Evolutionary conservation across 148 eudicot genomes (phyloP).

Genomic region (Chenopodium suecicum): DNA sequence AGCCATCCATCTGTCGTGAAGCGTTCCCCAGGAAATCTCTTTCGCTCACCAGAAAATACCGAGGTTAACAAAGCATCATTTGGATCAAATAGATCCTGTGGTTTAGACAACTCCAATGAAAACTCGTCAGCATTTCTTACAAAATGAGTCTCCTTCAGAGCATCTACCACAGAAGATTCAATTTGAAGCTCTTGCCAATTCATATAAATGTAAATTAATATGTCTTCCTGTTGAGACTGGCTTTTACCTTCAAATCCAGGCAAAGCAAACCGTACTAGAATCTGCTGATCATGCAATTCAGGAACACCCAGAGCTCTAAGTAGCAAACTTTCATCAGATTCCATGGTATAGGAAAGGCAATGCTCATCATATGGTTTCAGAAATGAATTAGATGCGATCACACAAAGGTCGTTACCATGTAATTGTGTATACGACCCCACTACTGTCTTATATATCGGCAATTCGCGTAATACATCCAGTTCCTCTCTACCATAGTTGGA

Average conservation of each 20-base stretch:
- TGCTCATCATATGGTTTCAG: conserved; percentile 77
- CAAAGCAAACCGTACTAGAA: conserved; percentile 77
- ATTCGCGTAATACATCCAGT: conserved; percentile 69
- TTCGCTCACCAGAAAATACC: conserved; percentile 79
- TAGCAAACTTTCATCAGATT: conserved; percentile 58
- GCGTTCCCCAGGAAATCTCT: conserved; percentile 91
- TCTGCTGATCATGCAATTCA: conserved; percentile 76
- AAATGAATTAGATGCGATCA: conserved; percentile 77
- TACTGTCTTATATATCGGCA: conserved; percentile 87
- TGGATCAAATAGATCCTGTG: conserved; percentile 91
- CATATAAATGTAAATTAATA: conserved; percentile 68
- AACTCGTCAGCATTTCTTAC: conserved; percentile 80
- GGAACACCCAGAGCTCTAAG: conserved; percentile 84
- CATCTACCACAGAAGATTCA: conserved; percentile 68
- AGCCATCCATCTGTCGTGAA: conserved; percentile 86
- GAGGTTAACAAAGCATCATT: conserved; percentile 72
- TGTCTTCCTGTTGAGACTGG: conserved; percentile 74
- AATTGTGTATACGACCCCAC: conserved; percentile 67
- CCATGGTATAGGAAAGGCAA: conserved; percentile 61
- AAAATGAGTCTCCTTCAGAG: conserved; percentile 72
- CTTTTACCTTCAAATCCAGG: conserved; percentile 76
- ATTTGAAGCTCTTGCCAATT: conserved; percentile 85
- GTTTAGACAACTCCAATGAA: conserved; percentile 58
- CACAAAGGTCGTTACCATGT: conserved; percentile 59
- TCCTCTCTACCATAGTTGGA: conserved; percentile 67